A percentile compares a stretch with the other conserved stretches of the same genome.
Conservation (phyloP, 805 yeast species). For the Candida awuae region DNA sequence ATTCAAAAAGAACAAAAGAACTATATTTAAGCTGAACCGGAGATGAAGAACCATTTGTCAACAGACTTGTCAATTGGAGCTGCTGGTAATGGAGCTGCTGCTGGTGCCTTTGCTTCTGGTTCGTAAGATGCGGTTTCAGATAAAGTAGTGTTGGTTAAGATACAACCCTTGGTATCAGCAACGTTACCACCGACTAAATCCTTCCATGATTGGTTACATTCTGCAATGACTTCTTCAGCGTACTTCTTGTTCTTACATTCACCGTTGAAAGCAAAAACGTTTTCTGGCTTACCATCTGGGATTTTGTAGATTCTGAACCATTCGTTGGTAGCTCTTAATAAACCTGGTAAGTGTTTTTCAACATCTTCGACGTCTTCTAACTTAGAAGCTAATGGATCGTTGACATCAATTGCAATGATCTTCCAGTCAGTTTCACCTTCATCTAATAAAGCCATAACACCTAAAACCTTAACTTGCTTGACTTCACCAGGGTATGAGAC, state of each 20-base stretch:
- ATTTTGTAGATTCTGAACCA: conserved; percentile 98
- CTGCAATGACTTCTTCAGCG: conserved; percentile 76
- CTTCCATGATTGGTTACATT: conserved; percentile 82
- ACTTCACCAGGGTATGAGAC: conserved; percentile 65
- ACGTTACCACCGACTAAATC: conserved; percentile 56
- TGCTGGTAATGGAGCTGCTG: conserved; percentile 64
- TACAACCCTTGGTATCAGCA: conserved; percentile 55
- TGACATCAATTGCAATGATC: conserved; percentile 78
- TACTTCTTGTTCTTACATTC: conserved; percentile 81
- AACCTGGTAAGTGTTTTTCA: conserved; percentile 81
- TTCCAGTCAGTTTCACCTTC: conserved; percentile 92
- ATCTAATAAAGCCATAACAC: conserved; percentile 90
- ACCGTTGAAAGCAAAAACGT: conserved; percentile 94
- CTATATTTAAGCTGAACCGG: conserved; percentile 47
- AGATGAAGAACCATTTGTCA: conserved; percentile 98
- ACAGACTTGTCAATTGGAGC: conserved; percentile 94
- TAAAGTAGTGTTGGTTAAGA: conserved; percentile 70
- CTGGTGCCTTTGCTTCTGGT: conserved; percentile 49
- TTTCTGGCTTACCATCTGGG: conserved; percentile 97
- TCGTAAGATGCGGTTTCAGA: conserved; percentile 46
- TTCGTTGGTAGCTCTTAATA: conserved; percentile 87
- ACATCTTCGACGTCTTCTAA: conserved; percentile 89
- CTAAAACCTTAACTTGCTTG: conserved; percentile 84
- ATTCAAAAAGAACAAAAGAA: background rate
- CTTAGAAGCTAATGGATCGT: conserved; percentile 84